Evolutionary conservation across 2,329 filamentous ascomycete genomes (phyloP), one percentile per base, ranked within the genome.

Genomic region (Aschersonia sp.): DNA sequence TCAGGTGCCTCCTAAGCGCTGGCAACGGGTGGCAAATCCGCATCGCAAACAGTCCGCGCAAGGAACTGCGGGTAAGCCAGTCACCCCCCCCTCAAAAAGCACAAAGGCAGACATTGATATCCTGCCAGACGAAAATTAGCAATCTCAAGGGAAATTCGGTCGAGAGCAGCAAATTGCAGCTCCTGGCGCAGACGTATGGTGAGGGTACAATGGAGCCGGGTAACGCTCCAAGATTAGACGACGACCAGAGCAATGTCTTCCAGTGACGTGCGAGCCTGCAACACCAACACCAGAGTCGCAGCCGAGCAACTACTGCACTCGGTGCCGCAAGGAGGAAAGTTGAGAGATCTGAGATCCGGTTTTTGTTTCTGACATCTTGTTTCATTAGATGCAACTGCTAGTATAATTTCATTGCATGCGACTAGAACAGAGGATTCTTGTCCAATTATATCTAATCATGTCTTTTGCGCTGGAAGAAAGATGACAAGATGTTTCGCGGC

Each of bases 1-100:
- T 60, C 50, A 61, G 58, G 49, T 58, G 55, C n/a, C 52, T 60
- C 7, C 45, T 61, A 9, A 52, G 48, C 6, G 50, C 53, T 9
- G 56, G 56, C 7, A 48, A 55, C 9, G 55, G 54, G 6, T 38
- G 35, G 35, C 35, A 48, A 5, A 48, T 53, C 42, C 51, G 59
- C 4, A 53, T 61, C 5, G 58, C 57, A 9, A 60, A 59, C 47
- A 55, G 55, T 35, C 58, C 58, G 3, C 42, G 45, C 3, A 55
- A 51, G 32, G 59, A 60, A 45, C 53, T 58, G 31, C 48, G 51
- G 20, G 54, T 58, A 48, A 44, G 52, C 45, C 40, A 12, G 35
- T 12, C 12, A 12, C n/a, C 6, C 35, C 6, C 35, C 35, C 12
- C 35, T 38, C 35, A 6, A 6, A 38, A 38, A 38, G 6, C 35